Evolutionary conservation across 176 grass and related monocot genomes (phyloP).

Genomic region (Olyra latifolia): DNA sequence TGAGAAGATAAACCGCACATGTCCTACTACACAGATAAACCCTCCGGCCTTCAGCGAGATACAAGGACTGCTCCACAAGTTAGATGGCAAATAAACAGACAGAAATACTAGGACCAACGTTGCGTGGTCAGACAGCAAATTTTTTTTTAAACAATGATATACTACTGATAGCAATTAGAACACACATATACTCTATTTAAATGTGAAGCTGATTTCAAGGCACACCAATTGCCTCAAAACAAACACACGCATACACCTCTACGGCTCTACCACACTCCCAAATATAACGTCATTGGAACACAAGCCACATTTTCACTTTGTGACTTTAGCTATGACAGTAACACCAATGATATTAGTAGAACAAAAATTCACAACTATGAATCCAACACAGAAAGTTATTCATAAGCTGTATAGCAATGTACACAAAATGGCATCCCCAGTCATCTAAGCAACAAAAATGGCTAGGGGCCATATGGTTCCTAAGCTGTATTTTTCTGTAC

Average conservation of each 20-base stretch:
- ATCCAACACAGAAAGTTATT: background rate
- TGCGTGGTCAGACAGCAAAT: background rate
- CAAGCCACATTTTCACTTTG: slow-evolving; percentile 12
- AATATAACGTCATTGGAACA: background rate
- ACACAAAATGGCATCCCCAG: background rate
- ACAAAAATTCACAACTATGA: background rate
- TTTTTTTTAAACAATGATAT: background rate
- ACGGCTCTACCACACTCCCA: background rate
- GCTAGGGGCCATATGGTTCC: background rate
- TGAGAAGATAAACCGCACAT: background rate
- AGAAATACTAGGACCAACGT: background rate
- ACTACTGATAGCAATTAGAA: background rate
- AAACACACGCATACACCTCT: background rate
- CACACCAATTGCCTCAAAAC: background rate
- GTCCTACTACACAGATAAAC: background rate
- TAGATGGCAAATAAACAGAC: background rate
- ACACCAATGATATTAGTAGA: background rate
- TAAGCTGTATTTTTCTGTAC: background rate
- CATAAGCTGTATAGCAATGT: slow-evolving; percentile 19
- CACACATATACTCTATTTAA: background rate
- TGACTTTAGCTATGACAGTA: background rate
- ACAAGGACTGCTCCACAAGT: background rate
- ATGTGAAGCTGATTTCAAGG: background rate
- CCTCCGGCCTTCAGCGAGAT: background rate
- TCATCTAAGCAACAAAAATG: slow-evolving; percentile 10